Evolutionary conservation across 192 early-diverging fungal genomes (phyloP).

Genomic region (Rhizophagus sp.): DNA sequence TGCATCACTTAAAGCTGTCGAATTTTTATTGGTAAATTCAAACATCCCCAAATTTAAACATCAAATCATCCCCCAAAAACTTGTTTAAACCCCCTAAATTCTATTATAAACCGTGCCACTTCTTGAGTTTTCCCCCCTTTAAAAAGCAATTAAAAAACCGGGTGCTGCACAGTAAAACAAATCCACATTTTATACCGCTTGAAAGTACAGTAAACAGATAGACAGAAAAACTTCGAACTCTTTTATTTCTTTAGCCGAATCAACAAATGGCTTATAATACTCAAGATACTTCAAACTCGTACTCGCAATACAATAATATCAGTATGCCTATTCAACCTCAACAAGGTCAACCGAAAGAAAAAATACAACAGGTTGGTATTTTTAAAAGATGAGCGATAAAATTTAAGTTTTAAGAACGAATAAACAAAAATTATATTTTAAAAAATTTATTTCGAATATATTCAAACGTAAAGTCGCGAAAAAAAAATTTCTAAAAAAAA

Average conservation of each 20-base stretch:
- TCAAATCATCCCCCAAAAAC: background rate
- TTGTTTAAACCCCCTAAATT: background rate
- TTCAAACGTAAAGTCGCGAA: background rate
- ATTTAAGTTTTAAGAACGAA: too few relatives aligned
- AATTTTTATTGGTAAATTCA: background rate
- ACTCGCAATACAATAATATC: background rate
- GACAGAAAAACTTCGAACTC: background rate
- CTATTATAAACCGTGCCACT: background rate
- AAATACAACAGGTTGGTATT: background rate
- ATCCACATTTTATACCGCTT: background rate
- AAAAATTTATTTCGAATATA: background rate
- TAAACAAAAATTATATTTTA: background rate
- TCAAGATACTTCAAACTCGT: background rate
- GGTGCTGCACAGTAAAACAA: background rate
- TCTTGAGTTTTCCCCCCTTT: background rate
- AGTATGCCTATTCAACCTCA: conserved; percentile 4
- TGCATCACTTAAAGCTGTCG: background rate
- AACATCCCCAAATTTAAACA: background rate
- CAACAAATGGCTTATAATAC: background rate
- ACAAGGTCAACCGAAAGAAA: background rate
- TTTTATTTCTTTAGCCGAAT: background rate
- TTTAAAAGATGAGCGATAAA: background rate
- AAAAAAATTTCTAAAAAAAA: background rate
- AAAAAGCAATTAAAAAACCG: background rate
- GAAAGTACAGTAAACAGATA: background rate